Evolutionary conservation across 495 filamentous ascomycete genomes (phyloP), one percentile per base, ranked within the genome.

Genomic region (Terfezia claveryi): DNA sequence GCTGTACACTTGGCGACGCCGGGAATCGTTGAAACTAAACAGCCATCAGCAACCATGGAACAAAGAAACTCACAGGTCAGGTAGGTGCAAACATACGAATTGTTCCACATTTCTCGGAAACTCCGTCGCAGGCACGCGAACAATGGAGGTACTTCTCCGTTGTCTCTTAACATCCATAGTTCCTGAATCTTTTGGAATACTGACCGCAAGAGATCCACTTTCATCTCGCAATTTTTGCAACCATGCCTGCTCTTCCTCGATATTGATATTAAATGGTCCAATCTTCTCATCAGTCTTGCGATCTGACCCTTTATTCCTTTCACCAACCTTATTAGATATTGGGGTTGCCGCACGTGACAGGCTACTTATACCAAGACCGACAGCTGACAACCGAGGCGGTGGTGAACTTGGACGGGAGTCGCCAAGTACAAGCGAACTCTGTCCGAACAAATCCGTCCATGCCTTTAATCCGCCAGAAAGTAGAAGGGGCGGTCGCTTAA

Each of bases 401-500:
- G 12, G 41, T 46, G 41, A 50, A 17, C 8, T 53, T n/a, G 37
- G 10, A n/a, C 8, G 10, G 12, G 37, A 54, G 14, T 23, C 14
- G 5, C n/a, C 11, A 23, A 52, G n/a, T 7, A 52, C 12, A 20
- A 95, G 72, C 3, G 80, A 79, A 56, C 76, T 73, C n/a, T 67
- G 67, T 12, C 92, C 89, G 50, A 93, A 64, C 12, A 89, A 64
- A 62, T 84, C 78, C 32, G 80, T 73, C 91, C 91, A 98, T 44
- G 85, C 81, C 52, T 87, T 77, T 12, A 96, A 66, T 0, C 91
- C 91, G 14, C 89, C 92, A 14, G 73, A 67, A 1, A 98, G 74
- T 41, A 98, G 74, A 36, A 83, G 80, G 4, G 87, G 87, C 37
- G 75, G 76, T 17, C 74, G 68, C 59, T 79, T 77, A 52, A 88